Conservation (phyloP, 106 monocot species). For the Platanthera guangdongensis region DNA sequence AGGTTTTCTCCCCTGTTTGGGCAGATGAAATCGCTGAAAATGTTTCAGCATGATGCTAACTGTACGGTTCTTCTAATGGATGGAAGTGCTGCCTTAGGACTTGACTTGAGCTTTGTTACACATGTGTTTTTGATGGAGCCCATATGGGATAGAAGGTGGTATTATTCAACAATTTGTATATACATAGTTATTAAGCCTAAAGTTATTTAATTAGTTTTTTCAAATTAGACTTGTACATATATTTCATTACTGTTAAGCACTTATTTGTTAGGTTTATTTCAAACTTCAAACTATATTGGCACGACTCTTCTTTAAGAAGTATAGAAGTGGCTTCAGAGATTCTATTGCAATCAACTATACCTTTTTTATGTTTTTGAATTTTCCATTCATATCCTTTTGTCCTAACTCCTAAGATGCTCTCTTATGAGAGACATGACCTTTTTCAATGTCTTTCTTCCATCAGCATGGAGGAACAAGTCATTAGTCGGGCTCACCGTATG, state of each 20-base stretch:
- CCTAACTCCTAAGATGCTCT: not conserved
- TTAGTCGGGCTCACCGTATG: slow-evolving; percentile 99
- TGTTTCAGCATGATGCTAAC: slow-evolving; percentile 61
- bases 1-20: slow-evolving; percentile 5
- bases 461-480: slow-evolving; percentile 98
- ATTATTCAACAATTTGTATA: not conserved
- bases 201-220: not conserved
- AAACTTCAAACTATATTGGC: not conserved
- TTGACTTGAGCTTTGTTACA: slow-evolving; percentile 94
- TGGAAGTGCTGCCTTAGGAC: slow-evolving; percentile 96
- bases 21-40: slow-evolving; percentile 75
- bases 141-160: slow-evolving; percentile 94
- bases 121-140: slow-evolving; percentile 99
- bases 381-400: not conserved
- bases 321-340: not conserved
- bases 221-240: not conserved
- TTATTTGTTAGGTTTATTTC: not conserved
- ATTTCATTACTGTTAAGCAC: not conserved
- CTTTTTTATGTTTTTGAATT: not conserved
- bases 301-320: not conserved
- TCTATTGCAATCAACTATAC: not conserved
- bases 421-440: not conserved
- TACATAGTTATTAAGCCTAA: not conserved
- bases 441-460: slow-evolving; percentile 6
- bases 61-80: slow-evolving; percentile 92